Evolutionary conservation across 2,329 filamentous ascomycete species (phyloP), one percentile per base, ranked within the genome.

Genomic region (Cordyceps fumosorosea): DNA sequence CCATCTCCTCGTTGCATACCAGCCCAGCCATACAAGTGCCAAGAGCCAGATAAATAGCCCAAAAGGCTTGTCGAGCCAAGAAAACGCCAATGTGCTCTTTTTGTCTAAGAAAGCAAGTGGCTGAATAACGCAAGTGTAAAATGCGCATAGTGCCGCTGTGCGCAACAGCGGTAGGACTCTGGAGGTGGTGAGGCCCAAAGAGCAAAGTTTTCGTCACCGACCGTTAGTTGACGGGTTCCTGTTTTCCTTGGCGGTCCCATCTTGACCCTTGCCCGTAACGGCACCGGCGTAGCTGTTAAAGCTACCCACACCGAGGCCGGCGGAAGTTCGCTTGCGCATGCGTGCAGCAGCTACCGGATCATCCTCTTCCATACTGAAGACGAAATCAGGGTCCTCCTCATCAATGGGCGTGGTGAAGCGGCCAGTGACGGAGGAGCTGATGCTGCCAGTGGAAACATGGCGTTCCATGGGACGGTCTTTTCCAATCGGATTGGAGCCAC

Each of bases 351-450:
- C 73, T 44, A 80, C 75, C 24, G 80, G 75, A 37, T 85, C 83
- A 24, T 83, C 82, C 29, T 84, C 83, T 66, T 88, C 85, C 84
- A 88, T 87, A 68, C 77, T 83, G 70, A 88, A 88, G 16, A 88
- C 82, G 66, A 87, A 86, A 29, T 84, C 81, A 4, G 82, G 78
- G 61, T 87, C 84, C 67, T 88, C 85, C 69, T 87, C 85, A 63
- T 87, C 84, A 64, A 88, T 87, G 3, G 84, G 84, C 0, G 84
- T 87, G 1, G 84, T 84, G 69, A 86, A 86, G 18, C 85, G 77
- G 22, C 82, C 83, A 45, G 79, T 83, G 45, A 76, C 74, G 22
- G 74, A 79, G 54, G 82, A 84, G 66, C 81, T 78, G 67, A 85
- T 80, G 66, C 84, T 86, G 34, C 80, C 80, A 62, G 80, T 84